Percentiles rank a stretch among this genome's conserved stretches.
Evolutionary conservation across 192 early-diverging fungal species (phyloP).

Genomic region (Podila clonocystis): DNA sequence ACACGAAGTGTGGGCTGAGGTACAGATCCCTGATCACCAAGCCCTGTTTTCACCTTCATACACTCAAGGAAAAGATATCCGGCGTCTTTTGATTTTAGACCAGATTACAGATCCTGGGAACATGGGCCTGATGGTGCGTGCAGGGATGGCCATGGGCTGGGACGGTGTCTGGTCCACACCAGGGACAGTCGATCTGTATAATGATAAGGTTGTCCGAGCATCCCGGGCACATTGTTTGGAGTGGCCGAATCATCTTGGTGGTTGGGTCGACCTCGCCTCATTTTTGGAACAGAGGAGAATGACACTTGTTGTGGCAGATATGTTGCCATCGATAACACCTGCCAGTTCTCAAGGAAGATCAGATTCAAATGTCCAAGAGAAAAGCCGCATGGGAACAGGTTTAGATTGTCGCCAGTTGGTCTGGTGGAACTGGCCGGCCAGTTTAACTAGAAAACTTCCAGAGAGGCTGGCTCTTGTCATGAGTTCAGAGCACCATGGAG

Average conservation of each 20-base stretch:
- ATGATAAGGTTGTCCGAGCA: slow-evolving; percentile 58
- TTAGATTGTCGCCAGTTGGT: slow-evolving; percentile 12
- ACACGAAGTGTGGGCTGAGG: slow-evolving; percentile 61
- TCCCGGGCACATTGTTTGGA: slow-evolving; percentile 53
- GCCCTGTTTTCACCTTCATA: slow-evolving; percentile 8
- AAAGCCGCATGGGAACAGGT: too few species aligned
- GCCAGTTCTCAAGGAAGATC: background rate
- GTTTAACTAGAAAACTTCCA: slow-evolving; percentile 24
- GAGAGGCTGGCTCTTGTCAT: slow-evolving; percentile 52
- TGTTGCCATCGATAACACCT: slow-evolving; percentile 38
- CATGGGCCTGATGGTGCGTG: slow-evolving; percentile 55
- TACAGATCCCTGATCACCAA: slow-evolving; percentile 46
- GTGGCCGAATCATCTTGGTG: slow-evolving; percentile 36
- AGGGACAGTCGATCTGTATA: slow-evolving; percentile 56
- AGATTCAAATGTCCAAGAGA: too few species aligned
- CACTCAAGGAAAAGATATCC: slow-evolving; percentile 6
- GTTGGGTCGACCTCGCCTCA: slow-evolving; percentile 13
- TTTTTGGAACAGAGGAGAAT: slow-evolving; percentile 31
- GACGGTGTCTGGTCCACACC: slow-evolving; percentile 45
- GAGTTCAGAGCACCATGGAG: slow-evolving; percentile 59
- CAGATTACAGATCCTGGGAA: slow-evolving; percentile 57
- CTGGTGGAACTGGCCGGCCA: slow-evolving; percentile 48
- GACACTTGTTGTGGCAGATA: slow-evolving; percentile 58
- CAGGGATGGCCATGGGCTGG: slow-evolving; percentile 62
- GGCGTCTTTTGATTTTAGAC: slow-evolving; percentile 54